Base-by-base conservation (phyloP, 257 asterid genomes). In the Solanum neorickii region DNA sequence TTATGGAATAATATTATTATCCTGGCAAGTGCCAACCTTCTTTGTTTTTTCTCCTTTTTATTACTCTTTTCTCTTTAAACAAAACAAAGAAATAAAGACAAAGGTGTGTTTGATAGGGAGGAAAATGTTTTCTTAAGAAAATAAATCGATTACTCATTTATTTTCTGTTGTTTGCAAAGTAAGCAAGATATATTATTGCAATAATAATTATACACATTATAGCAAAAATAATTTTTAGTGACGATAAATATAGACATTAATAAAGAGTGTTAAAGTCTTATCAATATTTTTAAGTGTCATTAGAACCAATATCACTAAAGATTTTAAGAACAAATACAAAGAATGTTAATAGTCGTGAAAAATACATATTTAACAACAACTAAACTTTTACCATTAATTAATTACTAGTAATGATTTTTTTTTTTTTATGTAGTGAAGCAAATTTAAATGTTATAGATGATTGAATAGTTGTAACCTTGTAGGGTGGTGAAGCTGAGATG, bases 321-420 rank as follows among this genome's bases (percentile, higher is more conserved):
- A 1, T 0, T 5, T 37, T 37, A 37, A 37, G 7, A 0, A 37
- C 39, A 37, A 1, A 37, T 5, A 37, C 7, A 37, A 37, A 37
- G 1, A 37, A 0, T 37, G 39, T 0, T 37, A 37, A 37, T 37
- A 6, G 1, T 0, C 7, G 39, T 0, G 0, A 37, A 35, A 35
- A 35, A 5, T 35, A 35, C 0, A 37, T 37, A 37, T 5, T 37
- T 37, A 37, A 37, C 7, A 37, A 37, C 0, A 37, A 37, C 1
- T 37, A 5, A 37, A 1, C 39, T 37, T 37, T 37, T 37, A 37
- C 7, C 0, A 37, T 5, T 37, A 37, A 37, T 37, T 37, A 37
- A 35, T 35, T 35, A 33, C 35, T 29, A 29, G 3, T 29, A 29
- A 29, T 29, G 31, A 27, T 27, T 27, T 27, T 27, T 1, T 27